These are phyloP conservation scores for Lunularia cruciata DNA, from an alignment of 225 moss, liverwort and hornwort genomes.

Conservation along the genomic window DNA sequence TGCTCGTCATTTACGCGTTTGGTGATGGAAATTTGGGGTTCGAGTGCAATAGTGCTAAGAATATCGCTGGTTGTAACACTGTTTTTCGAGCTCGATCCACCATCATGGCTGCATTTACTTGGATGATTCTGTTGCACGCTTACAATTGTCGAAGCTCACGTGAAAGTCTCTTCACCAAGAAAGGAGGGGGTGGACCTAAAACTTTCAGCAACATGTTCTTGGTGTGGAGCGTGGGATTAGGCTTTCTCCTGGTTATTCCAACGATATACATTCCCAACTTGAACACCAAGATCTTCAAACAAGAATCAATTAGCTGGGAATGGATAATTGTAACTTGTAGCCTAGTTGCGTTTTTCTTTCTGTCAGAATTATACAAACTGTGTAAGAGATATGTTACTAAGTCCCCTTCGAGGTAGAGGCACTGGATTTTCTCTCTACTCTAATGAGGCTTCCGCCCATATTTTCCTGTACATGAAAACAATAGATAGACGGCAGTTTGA, in stretches of 20 bases:
- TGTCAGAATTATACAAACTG: conserved; percentile 49
- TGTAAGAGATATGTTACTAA: too few relatives aligned
- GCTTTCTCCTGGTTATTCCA: conserved; percentile 38
- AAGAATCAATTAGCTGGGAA: conserved; percentile 40
- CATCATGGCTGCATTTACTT: conserved; percentile 44
- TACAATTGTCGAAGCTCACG: conserved; percentile 49
- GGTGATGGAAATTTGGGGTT: neutral
- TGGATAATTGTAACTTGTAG: conserved; percentile 33
- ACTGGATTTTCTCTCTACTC: too few relatives aligned
- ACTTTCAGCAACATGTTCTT: conserved; percentile 33
- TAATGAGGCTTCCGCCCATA: too few relatives aligned
- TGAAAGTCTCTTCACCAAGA: conserved; percentile 11
- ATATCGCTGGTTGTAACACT: neutral
- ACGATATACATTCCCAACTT: conserved; percentile 46
- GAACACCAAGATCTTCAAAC: conserved; percentile 57
- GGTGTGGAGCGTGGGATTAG: conserved; percentile 38
- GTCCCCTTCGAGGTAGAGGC: too few relatives aligned
- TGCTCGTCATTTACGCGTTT: neutral
- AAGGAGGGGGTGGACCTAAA: conserved; percentile 15
- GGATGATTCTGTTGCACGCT: conserved; percentile 55
- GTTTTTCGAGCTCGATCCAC: conserved; percentile 46
- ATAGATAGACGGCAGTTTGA: too few relatives aligned
- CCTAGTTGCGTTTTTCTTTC: conserved; percentile 33
- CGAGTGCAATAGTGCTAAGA: neutral
- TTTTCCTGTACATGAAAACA: too few relatives aligned